Evolutionary conservation across 2,329 filamentous ascomycete genomes (phyloP), one percentile per base, ranked within the genome.

Genomic region (Fusarium verticillioides): DNA sequence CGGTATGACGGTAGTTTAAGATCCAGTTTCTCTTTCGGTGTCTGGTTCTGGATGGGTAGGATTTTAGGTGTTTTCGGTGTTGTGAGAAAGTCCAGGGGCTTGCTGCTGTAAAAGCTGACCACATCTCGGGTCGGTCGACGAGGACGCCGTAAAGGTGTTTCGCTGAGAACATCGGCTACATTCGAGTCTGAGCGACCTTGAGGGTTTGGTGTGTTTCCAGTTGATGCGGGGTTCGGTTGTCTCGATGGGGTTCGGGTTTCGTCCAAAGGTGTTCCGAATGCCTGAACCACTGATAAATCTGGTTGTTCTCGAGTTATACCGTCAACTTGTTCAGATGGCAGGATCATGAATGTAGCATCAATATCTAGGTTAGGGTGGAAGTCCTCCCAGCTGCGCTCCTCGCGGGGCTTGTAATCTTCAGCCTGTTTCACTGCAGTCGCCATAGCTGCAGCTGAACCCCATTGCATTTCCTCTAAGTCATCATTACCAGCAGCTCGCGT

Each of bases 341-440:
- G 95, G 6, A 97, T 87, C 75, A 92, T 90, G 73, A 98, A 92
- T 8, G 89, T 90, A 18, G 88, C 88, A 63, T 97, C 94, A 54
- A 98, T 95, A 83, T 98, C 95, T 59, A 99, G 89, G 78, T 98
- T 94, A 0, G 94, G 95, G 82, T 99, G 96, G 74, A 98, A 98
- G 81, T 99, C 96, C 79, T 98, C 95, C 95, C 96, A 99, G 59
- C 94, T 94, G 71, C 96, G 91, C 84, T 99, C 96, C 83, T 99
- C 96, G 79, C 96, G 89, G 37, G 96, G 96, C 81, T 99, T 99
- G 84, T 98, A 98, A 57, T 96, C 95, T 85, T 98, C 96, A 78
- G 91, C 95, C 80, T 97, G 95, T 75, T 94, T 94, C 66, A 96
- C 93, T 8, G 93, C 93, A 10, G 94, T 95, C 57, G 95, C 94